phyloP scores from a whole-genome alignment of 768 basidiomycete species.

The Psilocybe subaeruginosa region DNA sequence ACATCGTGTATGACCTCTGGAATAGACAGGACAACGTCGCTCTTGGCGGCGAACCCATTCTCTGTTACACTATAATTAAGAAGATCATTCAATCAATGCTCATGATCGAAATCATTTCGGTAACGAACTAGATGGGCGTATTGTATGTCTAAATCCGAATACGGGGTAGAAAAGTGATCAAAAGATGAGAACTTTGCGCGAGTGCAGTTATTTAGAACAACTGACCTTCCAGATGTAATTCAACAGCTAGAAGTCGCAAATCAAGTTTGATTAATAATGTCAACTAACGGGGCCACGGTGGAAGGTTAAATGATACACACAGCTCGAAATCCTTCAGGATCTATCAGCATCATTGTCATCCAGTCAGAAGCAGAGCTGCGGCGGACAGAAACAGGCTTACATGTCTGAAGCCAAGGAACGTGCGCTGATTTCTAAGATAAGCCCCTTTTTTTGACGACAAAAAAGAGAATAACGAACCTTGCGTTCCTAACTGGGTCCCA shows the following conservation, averaged over 20 bases:
- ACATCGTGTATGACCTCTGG: slow-evolving; percentile 52
- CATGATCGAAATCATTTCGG: neutral
- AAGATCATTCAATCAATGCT: neutral
- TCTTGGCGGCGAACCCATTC: slow-evolving; percentile 69
- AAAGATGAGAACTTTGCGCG: neutral
- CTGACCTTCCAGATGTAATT: slow-evolving; percentile 69
- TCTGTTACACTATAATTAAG: slow-evolving; percentile 55
- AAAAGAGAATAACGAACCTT: slow-evolving; percentile 40
- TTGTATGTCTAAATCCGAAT: slow-evolving; percentile 31
- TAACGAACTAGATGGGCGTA: slow-evolving; percentile 56
- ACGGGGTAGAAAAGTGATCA: neutral
- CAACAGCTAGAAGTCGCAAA: slow-evolving; percentile 40
- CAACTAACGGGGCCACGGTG: neutral
- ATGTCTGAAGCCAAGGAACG: slow-evolving; percentile 63
- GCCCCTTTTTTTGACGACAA: neutral
- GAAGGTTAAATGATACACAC: slow-evolving; percentile 28
- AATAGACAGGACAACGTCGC: slow-evolving; percentile 49
- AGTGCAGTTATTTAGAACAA: neutral
- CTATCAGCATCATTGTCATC: slow-evolving; percentile 22
- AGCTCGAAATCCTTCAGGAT: slow-evolving; percentile 62
- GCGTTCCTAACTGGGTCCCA: slow-evolving; percentile 59
- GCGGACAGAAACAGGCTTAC: slow-evolving; percentile 1
- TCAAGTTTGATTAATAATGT: neutral
- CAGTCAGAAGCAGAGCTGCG: neutral
- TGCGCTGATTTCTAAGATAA: slow-evolving; percentile 40